phyloP scores from a whole-genome alignment of 169 alveolate species.

The Plasmodium ovale region DNA sequence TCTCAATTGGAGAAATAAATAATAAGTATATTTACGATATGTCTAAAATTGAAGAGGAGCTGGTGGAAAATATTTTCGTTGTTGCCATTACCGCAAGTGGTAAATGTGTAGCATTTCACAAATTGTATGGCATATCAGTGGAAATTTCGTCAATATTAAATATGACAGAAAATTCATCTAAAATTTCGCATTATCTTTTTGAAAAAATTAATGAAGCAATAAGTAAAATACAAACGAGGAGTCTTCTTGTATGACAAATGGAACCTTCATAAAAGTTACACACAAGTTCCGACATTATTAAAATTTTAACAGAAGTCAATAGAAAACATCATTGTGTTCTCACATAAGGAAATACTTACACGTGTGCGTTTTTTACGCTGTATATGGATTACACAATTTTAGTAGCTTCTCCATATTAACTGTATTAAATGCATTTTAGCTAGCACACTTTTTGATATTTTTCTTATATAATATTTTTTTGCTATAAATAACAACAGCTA shows the following conservation, averaged over 20 bases:
- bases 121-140: conserved; percentile 67
- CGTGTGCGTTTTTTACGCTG: background rate
- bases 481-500: background rate
- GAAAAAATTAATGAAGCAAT: conserved; percentile 62
- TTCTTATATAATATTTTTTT: background rate
- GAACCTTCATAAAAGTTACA: too few species aligned
- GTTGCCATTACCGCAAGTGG: conserved; percentile 74
- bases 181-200: conserved; percentile 59
- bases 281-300: background rate
- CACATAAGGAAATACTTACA: background rate
- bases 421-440: too few species aligned
- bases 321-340: background rate
- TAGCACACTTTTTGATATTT: background rate
- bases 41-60: conserved; percentile 73
- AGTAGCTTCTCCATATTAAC: too few species aligned
- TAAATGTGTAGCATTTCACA: conserved; percentile 71
- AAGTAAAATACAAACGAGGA: conserved; percentile 41
- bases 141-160: conserved; percentile 66
- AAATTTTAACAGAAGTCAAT: background rate
- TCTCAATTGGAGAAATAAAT: conserved; percentile 71
- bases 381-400: background rate
- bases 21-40: conserved; percentile 71
- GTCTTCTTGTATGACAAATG: background rate
- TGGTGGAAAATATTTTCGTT: conserved; percentile 66
- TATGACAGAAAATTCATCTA: conserved; percentile 53